phyloP scores from a whole-genome alignment of 176 grass and related monocot species.

The Cenchrus fungigraminus region DNA sequence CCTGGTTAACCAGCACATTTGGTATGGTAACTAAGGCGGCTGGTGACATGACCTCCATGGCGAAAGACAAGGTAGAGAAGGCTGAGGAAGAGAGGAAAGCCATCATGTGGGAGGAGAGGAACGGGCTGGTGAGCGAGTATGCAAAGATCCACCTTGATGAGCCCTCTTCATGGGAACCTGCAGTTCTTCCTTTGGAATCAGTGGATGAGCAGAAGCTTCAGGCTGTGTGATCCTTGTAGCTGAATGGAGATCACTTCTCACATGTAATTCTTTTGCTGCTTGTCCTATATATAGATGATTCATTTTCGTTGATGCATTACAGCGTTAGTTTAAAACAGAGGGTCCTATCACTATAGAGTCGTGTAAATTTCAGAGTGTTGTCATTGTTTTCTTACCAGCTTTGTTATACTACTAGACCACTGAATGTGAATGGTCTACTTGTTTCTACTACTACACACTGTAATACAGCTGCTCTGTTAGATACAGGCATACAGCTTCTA shows the following conservation, averaged over 20 bases:
- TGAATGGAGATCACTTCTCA: background rate
- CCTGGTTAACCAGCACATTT: slow-evolving; percentile 78
- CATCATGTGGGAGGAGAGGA: slow-evolving; percentile 74
- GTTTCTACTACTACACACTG: slow-evolving; percentile 8
- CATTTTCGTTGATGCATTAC: slow-evolving; percentile 2
- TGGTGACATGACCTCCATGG: slow-evolving; percentile 72
- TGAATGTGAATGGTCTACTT: slow-evolving; percentile 28
- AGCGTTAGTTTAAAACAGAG: background rate
- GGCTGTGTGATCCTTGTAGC: slow-evolving; percentile 49
- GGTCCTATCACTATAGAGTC: background rate
- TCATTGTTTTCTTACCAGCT: slow-evolving; percentile 22
- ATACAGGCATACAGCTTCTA: background rate
- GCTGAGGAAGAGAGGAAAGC: slow-evolving; percentile 89
- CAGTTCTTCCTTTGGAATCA: slow-evolving; percentile 76
- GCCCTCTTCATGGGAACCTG: slow-evolving; percentile 61
- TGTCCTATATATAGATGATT: slow-evolving; percentile 46
- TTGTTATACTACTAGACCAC: slow-evolving; percentile 27
- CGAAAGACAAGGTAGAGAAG: slow-evolving; percentile 87
- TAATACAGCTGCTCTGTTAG: background rate
- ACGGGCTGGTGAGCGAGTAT: slow-evolving; percentile 75
- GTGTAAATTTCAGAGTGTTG: slow-evolving; percentile 50
- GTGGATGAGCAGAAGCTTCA: slow-evolving; percentile 76
- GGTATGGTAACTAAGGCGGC: slow-evolving; percentile 81
- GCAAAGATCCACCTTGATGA: slow-evolving; percentile 88
- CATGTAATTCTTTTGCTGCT: slow-evolving; percentile 43